These are phyloP conservation scores for Xylaria flabelliformis DNA, from an alignment of 495 filamentous ascomycete species.

Conservation along the genomic window DNA sequence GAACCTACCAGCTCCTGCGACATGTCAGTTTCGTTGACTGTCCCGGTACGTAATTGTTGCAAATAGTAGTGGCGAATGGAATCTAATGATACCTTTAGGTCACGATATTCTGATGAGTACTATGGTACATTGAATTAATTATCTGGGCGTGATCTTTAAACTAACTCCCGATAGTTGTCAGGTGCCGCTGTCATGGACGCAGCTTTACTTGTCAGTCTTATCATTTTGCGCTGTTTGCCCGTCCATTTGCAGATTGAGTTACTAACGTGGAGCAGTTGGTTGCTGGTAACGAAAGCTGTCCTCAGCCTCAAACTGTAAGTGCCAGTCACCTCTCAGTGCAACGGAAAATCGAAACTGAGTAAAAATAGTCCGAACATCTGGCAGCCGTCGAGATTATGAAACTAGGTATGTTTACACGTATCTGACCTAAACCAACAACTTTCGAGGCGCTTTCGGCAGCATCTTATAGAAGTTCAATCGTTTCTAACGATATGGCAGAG, in stretches of 20 bases:
- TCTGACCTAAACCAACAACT: neutral
- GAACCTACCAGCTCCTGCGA: conserved; percentile 81
- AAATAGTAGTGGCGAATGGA: neutral
- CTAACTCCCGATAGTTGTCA: conserved; percentile 62
- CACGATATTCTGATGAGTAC: conserved; percentile 99
- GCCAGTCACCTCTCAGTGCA: too few species aligned
- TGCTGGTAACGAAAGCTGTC: conserved; percentile 98
- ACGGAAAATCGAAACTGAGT: neutral
- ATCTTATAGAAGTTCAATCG: neutral
- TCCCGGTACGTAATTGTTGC: conserved; percentile 58
- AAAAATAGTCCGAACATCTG: conserved; percentile 80
- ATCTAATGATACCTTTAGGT: conserved; percentile 42
- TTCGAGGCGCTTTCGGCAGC: too few species aligned
- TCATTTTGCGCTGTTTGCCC: neutral
- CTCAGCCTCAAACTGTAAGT: conserved; percentile 84
- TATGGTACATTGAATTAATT: conserved; percentile 59
- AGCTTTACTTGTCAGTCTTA: conserved; percentile 76
- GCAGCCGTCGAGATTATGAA: conserved; percentile 90
- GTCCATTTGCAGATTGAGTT: neutral
- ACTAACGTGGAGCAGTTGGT: conserved; percentile 44
- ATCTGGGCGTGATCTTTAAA: neutral
- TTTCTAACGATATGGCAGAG: conserved; percentile 39
- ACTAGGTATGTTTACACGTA: conserved; percentile 28
- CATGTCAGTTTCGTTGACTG: conserved; percentile 97
- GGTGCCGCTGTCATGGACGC: conserved; percentile 99